phyloP scores from a whole-genome alignment of 164 flowering plant genomes.

The Berberis thunbergii region DNA sequence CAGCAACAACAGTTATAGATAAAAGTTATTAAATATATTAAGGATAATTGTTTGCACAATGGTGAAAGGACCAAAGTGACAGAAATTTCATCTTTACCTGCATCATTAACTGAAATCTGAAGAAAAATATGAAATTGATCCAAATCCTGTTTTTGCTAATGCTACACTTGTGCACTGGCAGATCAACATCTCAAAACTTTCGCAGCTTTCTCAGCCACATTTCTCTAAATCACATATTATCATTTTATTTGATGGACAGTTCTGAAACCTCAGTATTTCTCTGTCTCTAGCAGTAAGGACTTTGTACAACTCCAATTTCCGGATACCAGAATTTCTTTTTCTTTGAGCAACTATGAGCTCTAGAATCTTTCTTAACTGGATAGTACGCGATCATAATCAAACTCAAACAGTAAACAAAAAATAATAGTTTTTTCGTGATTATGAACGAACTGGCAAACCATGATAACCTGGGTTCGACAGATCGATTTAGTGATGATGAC shows the following conservation, averaged over 20 bases:
- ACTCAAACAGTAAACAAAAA: constrained; percentile 19
- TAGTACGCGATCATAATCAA: constrained; percentile 35
- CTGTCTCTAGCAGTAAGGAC: constrained; percentile 42
- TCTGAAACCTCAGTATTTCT: constrained; percentile 19
- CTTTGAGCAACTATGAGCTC: constrained; percentile 74
- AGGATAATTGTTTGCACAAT: no score
- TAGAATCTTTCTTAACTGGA: constrained; percentile 80
- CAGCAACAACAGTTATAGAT: not conserved
- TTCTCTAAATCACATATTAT: constrained; percentile 32
- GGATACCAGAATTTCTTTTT: constrained; percentile 36
- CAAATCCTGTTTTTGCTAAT: constrained; percentile 35
- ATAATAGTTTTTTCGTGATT: constrained; percentile 12
- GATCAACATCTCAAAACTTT: constrained; percentile 57
- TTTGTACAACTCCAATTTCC: constrained; percentile 49
- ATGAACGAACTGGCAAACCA: constrained; percentile 33
- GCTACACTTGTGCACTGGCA: constrained; percentile 40
- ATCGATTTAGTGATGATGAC: constrained; percentile 26
- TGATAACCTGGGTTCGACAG: constrained; percentile 22
- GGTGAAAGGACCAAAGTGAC: constrained; percentile 7
- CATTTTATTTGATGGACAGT: constrained; percentile 24
- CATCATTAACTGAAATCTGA: constrained; percentile 31
- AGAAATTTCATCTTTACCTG: constrained; percentile 57
- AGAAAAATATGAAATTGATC: constrained; percentile 40
- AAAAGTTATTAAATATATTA: not conserved
- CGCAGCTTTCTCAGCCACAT: constrained; percentile 56